These are phyloP conservation scores for Psilocybe sp. DNA, from an alignment of 768 basidiomycete species.

Conservation along the genomic window DNA sequence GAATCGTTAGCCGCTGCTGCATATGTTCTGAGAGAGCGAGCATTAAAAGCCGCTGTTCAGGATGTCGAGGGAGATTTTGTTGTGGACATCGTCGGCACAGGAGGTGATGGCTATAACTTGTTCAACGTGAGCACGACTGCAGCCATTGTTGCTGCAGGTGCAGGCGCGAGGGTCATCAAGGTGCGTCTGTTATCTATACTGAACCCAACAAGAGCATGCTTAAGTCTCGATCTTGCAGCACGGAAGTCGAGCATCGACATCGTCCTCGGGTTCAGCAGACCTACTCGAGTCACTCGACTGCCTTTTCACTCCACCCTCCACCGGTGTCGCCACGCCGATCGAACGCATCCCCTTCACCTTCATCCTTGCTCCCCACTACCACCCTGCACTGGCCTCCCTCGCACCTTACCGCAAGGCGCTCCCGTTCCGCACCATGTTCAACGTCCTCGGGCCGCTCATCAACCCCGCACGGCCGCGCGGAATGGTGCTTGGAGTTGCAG, in stretches of 20 bases:
- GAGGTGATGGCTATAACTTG: conserved; percentile 93
- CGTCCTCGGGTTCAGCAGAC: conserved; percentile 92
- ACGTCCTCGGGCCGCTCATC: conserved; percentile 89
- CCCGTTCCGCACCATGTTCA: conserved; percentile 96
- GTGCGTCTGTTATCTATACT: conserved; percentile 35
- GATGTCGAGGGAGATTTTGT: conserved; percentile 67
- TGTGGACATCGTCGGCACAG: conserved; percentile 82
- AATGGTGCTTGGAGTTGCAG: conserved; percentile 91
- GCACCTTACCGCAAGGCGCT: conserved; percentile 83
- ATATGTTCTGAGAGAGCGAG: conserved; percentile 63
- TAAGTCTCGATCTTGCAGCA: conserved; percentile 51
- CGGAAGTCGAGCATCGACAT: conserved; percentile 88
- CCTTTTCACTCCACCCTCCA: conserved; percentile 62
- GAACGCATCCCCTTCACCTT: conserved; percentile 80
- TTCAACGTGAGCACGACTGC: conserved; percentile 98
- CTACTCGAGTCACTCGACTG: conserved; percentile 84
- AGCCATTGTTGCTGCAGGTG: conserved; percentile 90
- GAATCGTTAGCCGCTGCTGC: conserved; percentile 81
- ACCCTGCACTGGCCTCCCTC: conserved; percentile 79
- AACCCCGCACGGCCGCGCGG: conserved; percentile 85
- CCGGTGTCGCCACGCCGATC: conserved; percentile 55
- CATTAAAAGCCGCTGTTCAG: conserved; percentile 60
- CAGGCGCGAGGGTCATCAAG: conserved; percentile 91
- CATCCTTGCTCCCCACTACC: conserved; percentile 92
- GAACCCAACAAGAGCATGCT: neutral